These are phyloP conservation scores for Harrya chromipes DNA, from an alignment of 768 basidiomycete species.

Conservation along the genomic window DNA sequence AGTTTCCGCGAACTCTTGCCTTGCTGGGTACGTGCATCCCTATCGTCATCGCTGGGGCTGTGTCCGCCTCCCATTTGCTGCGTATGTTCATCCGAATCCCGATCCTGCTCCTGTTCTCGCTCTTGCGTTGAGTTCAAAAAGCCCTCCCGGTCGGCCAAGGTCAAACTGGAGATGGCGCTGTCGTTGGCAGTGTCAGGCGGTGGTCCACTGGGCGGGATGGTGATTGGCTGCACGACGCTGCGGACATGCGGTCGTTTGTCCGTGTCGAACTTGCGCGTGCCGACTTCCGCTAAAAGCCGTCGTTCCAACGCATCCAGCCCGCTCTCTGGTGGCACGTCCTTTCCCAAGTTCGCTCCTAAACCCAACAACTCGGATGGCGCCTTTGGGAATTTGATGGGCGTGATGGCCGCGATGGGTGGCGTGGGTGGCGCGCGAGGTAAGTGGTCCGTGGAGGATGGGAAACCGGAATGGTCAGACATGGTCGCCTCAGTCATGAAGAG, in stretches of 20 bases:
- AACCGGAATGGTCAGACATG: constrained; percentile 6
- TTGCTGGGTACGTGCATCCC: constrained; percentile 30
- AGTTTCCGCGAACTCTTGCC: constrained; percentile 22
- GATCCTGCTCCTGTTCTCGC: constrained; percentile 28
- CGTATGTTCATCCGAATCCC: constrained; percentile 32
- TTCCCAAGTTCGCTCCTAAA: constrained; percentile 21
- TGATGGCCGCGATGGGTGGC: constrained; percentile 47
- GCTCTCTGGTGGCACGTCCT: constrained; percentile 36
- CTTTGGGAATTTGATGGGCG: constrained; percentile 34
- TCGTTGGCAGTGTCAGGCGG: constrained; percentile 35
- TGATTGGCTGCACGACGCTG: constrained; percentile 37
- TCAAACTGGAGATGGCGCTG: constrained; percentile 47
- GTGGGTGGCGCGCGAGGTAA: constrained; percentile 42
- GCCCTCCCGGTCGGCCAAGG: constrained; percentile 34
- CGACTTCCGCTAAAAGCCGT: constrained; percentile 66
- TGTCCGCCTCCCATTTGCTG: constrained; percentile 27
- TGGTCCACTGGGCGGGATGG: constrained; percentile 32
- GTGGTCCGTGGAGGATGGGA: constrained; percentile 12
- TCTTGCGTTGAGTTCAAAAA: constrained; percentile 15
- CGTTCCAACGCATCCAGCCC: constrained; percentile 75
- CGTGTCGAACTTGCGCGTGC: constrained; percentile 50
- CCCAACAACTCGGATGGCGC: constrained; percentile 28
- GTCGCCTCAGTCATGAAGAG: constrained; percentile 23
- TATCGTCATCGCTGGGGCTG: constrained; percentile 31
- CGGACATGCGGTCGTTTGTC: constrained; percentile 35